Evolutionary conservation across 257 asterid genomes (phyloP), one percentile per base, ranked within the genome.

Genomic region (Solanum sparsipilum): DNA sequence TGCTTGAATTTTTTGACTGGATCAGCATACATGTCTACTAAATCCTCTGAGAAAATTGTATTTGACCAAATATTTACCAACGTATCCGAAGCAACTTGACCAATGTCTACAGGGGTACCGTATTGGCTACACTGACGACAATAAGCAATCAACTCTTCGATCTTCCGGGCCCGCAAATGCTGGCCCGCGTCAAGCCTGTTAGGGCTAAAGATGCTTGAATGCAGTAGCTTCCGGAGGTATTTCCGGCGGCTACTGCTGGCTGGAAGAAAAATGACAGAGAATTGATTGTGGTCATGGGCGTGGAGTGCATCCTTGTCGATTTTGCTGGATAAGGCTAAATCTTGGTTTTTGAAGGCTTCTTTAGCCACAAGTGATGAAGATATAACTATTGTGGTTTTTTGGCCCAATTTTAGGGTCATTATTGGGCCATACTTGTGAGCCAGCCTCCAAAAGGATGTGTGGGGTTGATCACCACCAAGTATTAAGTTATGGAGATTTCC

Each of bases 231-330:
- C 4, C 99, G 91, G 67, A 96, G 93, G 90, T 92, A 87, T 79
- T 96, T 92, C 98, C 99, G 95, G 82, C 87, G 87, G 9, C 90
- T 3, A 18, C 93, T 90, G 56, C 56, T 11, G 13, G 92, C 95
- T 1, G 98, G 98, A 1, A 96, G 93, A 96, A 94, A 94, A 7
- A 94, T 93, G 34, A 93, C 94, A 29, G 99, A 95, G 90, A 88
- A 91, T 38, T 92, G 89, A 89, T 72, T 87, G 65, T 95, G 98
- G 68, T 92, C 90, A 90, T 90, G 95, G 1, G 98, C 97, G 8
- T 90, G 95, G 38, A 93, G 6, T 11, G 95, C 96, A 63, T 95
- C 86, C 4, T 95, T 94, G 56, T 91, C 18, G 16, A 87, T 89
- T 35, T 97, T 73, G 90, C 89, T 90, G 31, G 98, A 94, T 74